Base-by-base conservation (phyloP, 306 rosid genomes). In the Cucurbita moschata region DNA sequence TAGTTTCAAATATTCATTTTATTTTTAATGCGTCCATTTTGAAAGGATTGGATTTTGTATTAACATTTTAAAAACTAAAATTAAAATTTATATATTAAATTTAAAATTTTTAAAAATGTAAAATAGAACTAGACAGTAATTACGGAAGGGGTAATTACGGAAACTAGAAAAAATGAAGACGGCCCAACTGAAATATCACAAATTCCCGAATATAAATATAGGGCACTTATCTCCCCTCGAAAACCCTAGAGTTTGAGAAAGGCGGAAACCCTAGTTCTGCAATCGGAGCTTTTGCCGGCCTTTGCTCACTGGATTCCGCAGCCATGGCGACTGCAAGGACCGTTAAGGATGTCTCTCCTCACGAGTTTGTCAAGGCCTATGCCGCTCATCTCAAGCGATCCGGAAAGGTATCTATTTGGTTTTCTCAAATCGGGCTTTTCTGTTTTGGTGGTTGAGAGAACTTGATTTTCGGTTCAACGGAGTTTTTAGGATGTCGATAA, bases 321-420 rank as follows among this genome's bases (percentile, higher is more conserved):
- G 71, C 47, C 54, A 75, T 78, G 90, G 86, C 83, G 23, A 75
- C 86, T 4, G 86, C 85, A 2, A 89, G 67, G 64, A 89, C 88
- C 0, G 90, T 89, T 21, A 87, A 89, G 56, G 96, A 87, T 13
- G 92, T 89, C 30, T 85, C 90, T 4, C 96, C 96, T 13, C 96
- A 87, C 61, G 87, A 85, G 71, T 87, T 89, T 51, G 96, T 87
- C 30, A 87, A 89, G 87, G 92, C 92, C 56, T 89, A 89, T 68
- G 73, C 96, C 1, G 84, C 90, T 62, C 90, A 89, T 60, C 87
- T 89, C 23, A 89, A 89, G 71, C 86, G 90, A 11, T 87, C 92
- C 12, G 96, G 88, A 55, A 71, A 80, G 85, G 96, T 87, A 62
- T 59, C 10, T 52, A 38, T 13, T 39, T 13, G 1, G 5, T 50